These are phyloP conservation scores for Knoxia roxburghii DNA, from an alignment of 257 asterid species.

Conservation along the genomic window DNA sequence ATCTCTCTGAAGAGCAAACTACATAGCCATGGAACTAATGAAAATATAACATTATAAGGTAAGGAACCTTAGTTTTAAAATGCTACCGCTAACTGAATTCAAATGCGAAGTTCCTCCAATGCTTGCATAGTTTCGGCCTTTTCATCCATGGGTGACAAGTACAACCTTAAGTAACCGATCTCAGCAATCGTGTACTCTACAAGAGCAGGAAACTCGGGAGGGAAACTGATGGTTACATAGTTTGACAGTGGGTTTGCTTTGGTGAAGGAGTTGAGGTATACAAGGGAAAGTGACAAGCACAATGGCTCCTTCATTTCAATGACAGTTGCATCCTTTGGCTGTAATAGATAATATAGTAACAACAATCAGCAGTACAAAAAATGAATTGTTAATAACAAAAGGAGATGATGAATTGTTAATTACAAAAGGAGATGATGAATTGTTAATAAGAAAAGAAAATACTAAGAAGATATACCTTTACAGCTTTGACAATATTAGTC, in stretches of 20 bases:
- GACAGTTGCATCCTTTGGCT: constrained; percentile 78
- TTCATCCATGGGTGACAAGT: constrained; percentile 82
- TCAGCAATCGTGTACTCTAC: constrained; percentile 90
- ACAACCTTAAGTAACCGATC: constrained; percentile 75
- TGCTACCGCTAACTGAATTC: too few species aligned
- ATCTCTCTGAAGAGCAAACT: too few species aligned
- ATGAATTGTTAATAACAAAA: too few species aligned
- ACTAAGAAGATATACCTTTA: constrained; percentile 67
- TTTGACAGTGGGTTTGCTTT: constrained; percentile 73
- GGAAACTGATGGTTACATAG: constrained; percentile 66
- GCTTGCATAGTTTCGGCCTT: constrained; percentile 71
- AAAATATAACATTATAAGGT: neutral
- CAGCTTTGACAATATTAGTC: constrained; percentile 83
- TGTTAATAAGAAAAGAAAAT: too few species aligned
- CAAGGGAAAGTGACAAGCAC: constrained; percentile 61
- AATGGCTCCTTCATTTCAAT: constrained; percentile 90
- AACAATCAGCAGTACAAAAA: too few species aligned
- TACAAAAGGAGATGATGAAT: too few species aligned
- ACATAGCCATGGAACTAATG: neutral
- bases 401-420: too few species aligned
- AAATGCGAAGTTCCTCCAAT: too few species aligned
- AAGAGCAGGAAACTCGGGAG: constrained; percentile 78
- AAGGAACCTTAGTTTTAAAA: too few species aligned
- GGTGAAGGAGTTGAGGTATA: constrained; percentile 72
- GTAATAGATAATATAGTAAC: too few species aligned